These are phyloP conservation scores for Plasmopara muralis DNA, from an alignment of 352 stramenopile genomes.

Conservation along the genomic window DNA sequence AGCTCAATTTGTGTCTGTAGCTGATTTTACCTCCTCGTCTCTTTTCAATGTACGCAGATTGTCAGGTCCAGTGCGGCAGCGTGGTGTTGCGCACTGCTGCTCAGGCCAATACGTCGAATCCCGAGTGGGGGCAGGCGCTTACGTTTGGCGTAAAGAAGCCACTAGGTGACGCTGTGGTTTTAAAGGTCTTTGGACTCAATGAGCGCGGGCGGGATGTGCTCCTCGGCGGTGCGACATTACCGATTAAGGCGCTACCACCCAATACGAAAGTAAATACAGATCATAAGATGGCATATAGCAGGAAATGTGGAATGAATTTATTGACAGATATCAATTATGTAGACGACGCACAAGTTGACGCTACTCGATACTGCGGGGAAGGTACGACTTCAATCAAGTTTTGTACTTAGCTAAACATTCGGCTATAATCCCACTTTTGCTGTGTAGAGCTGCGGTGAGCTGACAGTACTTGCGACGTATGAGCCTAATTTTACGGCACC, in stretches of 20 bases:
- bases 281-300: background rate
- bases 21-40: background rate
- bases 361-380: slow-evolving; percentile 16
- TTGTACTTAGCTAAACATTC: background rate
- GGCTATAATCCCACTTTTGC: background rate
- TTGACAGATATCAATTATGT: slow-evolving; percentile 12
- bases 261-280: slow-evolving; percentile 26
- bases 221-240: slow-evolving; percentile 33
- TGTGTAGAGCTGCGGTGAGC: slow-evolving; percentile 22
- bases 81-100: slow-evolving; percentile 42
- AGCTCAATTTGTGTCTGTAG: background rate
- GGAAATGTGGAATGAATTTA: background rate
- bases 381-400: slow-evolving; percentile 1
- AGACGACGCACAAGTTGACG: slow-evolving; percentile 29
- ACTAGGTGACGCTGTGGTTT: slow-evolving; percentile 34
- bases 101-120: slow-evolving; percentile 34
- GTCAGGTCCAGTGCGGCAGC: slow-evolving; percentile 46
- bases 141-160: slow-evolving; percentile 48
- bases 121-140: slow-evolving; percentile 47
- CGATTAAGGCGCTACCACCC: slow-evolving; percentile 27
- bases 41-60: slow-evolving; percentile 29
- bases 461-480: slow-evolving; percentile 37
- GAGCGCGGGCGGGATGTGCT: slow-evolving; percentile 32
- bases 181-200: slow-evolving; percentile 52
- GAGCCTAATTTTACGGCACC: slow-evolving; percentile 36